Percentiles rank a stretch among this genome's conserved stretches.
Evolutionary conservation across 495 filamentous ascomycete genomes (phyloP).

Genomic region (Pyrenula aspistea): DNA sequence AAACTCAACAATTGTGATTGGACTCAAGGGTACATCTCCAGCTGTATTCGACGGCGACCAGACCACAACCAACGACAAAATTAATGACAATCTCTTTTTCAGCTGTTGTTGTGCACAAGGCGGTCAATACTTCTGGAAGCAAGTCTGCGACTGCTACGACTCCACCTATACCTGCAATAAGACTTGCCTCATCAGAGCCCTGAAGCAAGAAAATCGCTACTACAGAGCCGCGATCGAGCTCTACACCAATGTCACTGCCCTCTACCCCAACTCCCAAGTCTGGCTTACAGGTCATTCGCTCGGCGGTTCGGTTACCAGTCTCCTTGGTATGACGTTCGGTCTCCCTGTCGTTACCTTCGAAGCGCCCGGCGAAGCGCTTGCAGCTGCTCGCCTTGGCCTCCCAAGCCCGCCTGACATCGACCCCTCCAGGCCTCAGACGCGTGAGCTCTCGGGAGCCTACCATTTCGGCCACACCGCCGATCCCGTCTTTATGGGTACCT

Average conservation of each 20-base stretch:
- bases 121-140: slow-evolving; percentile 72
- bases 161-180: slow-evolving; percentile 79
- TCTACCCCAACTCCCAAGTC: slow-evolving; percentile 76
- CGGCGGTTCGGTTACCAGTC: slow-evolving; percentile 71
- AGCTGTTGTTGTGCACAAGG: slow-evolving; percentile 95
- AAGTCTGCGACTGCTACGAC: slow-evolving; percentile 84
- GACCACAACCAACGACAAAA: slow-evolving; percentile 92
- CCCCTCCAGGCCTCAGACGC: slow-evolving; percentile 53
- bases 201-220: slow-evolving; percentile 76
- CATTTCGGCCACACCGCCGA: slow-evolving; percentile 96
- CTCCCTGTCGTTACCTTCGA: slow-evolving; percentile 81
- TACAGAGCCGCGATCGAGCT: slow-evolving; percentile 78
- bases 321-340: slow-evolving; percentile 85
- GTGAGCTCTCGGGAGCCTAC: slow-evolving; percentile 64
- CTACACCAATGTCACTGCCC: slow-evolving; percentile 78
- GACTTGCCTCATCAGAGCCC: slow-evolving; percentile 66
- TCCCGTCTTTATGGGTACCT: slow-evolving; percentile 87
- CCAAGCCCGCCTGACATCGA: slow-evolving; percentile 71
- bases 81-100: slow-evolving; percentile 95
- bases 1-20: slow-evolving; percentile 82
- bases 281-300: slow-evolving; percentile 89
- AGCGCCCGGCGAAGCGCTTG: slow-evolving; percentile 78
- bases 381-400: slow-evolving; percentile 73
- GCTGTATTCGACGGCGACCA: slow-evolving; percentile 92
- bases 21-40: slow-evolving; percentile 78